Evolutionary conservation across 2,329 filamentous ascomycete species (phyloP).

Genomic region (Colletotrichum spinosum): DNA sequence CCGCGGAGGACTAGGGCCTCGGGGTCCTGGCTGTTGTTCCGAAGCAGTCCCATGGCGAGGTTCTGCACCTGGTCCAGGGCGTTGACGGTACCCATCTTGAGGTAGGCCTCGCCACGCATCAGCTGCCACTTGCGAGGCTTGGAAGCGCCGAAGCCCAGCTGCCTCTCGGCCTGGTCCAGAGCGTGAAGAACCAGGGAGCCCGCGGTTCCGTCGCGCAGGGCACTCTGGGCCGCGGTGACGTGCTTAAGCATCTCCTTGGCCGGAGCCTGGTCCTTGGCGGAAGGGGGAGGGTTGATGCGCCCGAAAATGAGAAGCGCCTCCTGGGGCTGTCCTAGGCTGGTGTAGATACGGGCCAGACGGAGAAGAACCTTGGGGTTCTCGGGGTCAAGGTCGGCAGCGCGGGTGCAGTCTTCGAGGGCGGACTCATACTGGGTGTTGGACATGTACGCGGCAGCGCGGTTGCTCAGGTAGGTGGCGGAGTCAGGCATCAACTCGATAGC

Average conservation of each 20-base stretch:
- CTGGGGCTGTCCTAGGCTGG: slow-evolving; percentile 84
- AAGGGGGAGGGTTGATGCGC: slow-evolving; percentile 82
- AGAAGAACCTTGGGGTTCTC: slow-evolving; percentile 89
- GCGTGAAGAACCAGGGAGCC: slow-evolving; percentile 94
- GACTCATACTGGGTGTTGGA: slow-evolving; percentile 82
- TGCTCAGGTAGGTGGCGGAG: slow-evolving; percentile 91
- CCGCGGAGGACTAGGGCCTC: slow-evolving; percentile 93
- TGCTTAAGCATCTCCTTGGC: slow-evolving; percentile 88
- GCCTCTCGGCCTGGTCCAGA: slow-evolving; percentile 88
- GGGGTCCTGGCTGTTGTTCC: slow-evolving; percentile 89
- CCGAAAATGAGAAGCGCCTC: slow-evolving; percentile 87
- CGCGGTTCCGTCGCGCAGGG: slow-evolving; percentile 78
- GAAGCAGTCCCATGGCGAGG: slow-evolving; percentile 87
- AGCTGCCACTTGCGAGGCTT: slow-evolving; percentile 94
- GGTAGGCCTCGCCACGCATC: slow-evolving; percentile 89
- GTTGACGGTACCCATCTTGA: slow-evolving; percentile 93
- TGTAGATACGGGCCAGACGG: slow-evolving; percentile 90
- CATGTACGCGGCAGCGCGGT: slow-evolving; percentile 95
- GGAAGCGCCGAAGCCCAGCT: slow-evolving; percentile 78
- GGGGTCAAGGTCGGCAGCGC: slow-evolving; percentile 85
- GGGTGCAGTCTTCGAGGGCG: slow-evolving; percentile 88
- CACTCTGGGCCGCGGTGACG: slow-evolving; percentile 82
- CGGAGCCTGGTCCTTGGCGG: slow-evolving; percentile 86
- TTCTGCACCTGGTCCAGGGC: slow-evolving; percentile 92
- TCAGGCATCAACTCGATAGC: slow-evolving; percentile 89